A percentile compares a stretch with the other conserved stretches of the same genome.
Conservation (phyloP, 2,329 filamentous ascomycete genomes). For the Penicillium sp. region DNA sequence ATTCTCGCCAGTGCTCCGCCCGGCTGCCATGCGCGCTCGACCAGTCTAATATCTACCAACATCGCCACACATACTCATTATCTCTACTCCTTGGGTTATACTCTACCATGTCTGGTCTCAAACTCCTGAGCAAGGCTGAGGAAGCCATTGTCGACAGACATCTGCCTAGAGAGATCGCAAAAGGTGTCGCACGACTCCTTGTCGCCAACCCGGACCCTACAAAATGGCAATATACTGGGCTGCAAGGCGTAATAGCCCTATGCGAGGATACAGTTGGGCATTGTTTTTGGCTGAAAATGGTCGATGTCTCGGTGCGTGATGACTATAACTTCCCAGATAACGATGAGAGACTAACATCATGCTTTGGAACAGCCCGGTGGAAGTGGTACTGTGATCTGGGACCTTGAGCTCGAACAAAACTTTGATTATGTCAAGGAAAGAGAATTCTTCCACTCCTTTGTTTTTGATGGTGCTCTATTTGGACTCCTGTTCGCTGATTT, state of each 20-base stretch:
- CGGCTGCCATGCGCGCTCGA: slow-evolving; percentile 20
- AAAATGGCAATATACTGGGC: slow-evolving; percentile 90
- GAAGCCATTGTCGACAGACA: slow-evolving; percentile 95
- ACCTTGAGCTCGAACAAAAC: slow-evolving; percentile 95
- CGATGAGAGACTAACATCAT: slow-evolving; percentile 8
- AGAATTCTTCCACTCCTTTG: slow-evolving; percentile 96
- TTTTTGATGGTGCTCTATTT: slow-evolving; percentile 83
- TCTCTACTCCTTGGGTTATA: slow-evolving; percentile 1
- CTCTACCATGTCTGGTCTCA: slow-evolving; percentile 51
- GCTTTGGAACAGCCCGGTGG: slow-evolving; percentile 61
- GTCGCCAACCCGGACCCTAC: slow-evolving; percentile 82
- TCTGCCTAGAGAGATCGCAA: slow-evolving; percentile 94
- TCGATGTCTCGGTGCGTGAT: slow-evolving; percentile 82
- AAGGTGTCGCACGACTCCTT: slow-evolving; percentile 86
- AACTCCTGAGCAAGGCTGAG: slow-evolving; percentile 82
- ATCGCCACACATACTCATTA: not conserved
- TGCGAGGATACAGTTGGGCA: slow-evolving; percentile 93
- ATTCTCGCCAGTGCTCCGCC: slow-evolving; percentile 14
- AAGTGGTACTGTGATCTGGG: slow-evolving; percentile 89
- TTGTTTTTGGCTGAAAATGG: slow-evolving; percentile 96
- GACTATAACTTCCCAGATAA: not conserved
- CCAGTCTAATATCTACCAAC: slow-evolving; percentile 7
- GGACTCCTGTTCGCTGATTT: slow-evolving; percentile 92
- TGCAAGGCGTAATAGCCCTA: slow-evolving; percentile 88
- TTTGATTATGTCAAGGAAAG: slow-evolving; percentile 96